Evolutionary conservation across 306 rosid genomes (phyloP).

Genomic region (Sesbania bispinosa): DNA sequence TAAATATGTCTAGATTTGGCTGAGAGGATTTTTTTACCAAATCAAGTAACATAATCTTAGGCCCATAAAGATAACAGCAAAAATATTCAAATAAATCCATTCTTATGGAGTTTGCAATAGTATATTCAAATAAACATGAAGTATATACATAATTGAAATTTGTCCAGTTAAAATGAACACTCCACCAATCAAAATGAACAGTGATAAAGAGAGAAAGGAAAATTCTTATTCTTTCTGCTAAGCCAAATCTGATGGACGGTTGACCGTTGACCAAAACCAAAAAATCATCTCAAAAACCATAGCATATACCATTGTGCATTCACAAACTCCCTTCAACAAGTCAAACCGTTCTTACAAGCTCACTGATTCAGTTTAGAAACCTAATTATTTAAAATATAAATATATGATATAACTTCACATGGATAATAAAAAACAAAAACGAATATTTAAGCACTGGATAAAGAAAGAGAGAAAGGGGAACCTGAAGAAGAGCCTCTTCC

Average conservation of each 20-base stretch:
- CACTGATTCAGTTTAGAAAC: too few species aligned
- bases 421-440: too few species aligned
- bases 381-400: too few species aligned
- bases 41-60: neutral
- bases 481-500: conserved; percentile 41
- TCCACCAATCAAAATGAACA: too few species aligned
- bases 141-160: neutral
- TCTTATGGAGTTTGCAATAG: neutral
- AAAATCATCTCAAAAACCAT: too few species aligned
- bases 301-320: too few species aligned
- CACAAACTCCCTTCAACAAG: too few species aligned
- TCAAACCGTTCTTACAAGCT: too few species aligned
- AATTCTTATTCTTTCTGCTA: too few species aligned
- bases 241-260: too few species aligned
- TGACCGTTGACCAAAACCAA: too few species aligned
- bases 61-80: neutral
- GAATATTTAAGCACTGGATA: neutral
- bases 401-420: neutral
- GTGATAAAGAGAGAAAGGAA: too few species aligned
- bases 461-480: neutral
- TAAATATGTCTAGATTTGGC: neutral
- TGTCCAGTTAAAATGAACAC: neutral
- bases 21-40: neutral
- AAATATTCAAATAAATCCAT: neutral
- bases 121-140: neutral